Evolutionary conservation across 805 yeast genomes (phyloP).

Genomic region (Komagataella phaffii): DNA sequence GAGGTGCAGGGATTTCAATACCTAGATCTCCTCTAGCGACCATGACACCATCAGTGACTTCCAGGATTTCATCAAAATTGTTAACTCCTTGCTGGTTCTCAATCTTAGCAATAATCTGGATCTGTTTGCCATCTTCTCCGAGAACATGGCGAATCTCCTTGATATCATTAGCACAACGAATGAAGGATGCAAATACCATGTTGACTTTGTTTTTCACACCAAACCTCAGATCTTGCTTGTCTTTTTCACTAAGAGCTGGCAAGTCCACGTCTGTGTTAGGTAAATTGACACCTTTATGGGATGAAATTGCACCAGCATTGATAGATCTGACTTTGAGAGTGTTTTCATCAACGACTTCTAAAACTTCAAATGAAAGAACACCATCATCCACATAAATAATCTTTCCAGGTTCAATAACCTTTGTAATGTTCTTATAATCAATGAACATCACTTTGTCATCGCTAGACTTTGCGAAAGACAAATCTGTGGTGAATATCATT

Average conservation of each 20-base stretch:
- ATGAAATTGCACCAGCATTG: slow-evolving; percentile 90
- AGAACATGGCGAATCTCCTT: slow-evolving; percentile 81
- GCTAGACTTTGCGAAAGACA: slow-evolving; percentile 52
- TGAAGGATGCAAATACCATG: slow-evolving; percentile 97
- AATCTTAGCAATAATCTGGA: slow-evolving; percentile 94
- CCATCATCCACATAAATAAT: slow-evolving; percentile 96
- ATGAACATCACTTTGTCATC: slow-evolving; percentile 77
- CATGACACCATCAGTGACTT: slow-evolving; percentile 98
- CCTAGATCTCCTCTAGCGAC: slow-evolving; percentile 99
- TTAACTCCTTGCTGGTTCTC: slow-evolving; percentile 99
- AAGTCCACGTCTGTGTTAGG: slow-evolving; percentile 98
- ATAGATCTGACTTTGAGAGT: slow-evolving; percentile 80
- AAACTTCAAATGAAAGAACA: slow-evolving; percentile 88
- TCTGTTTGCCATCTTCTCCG: slow-evolving; percentile 93
- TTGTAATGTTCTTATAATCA: slow-evolving; percentile 94
- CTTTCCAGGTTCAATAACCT: slow-evolving; percentile 79
- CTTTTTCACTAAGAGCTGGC: slow-evolving; percentile 97
- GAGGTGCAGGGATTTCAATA: slow-evolving; percentile 98
- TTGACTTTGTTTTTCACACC: slow-evolving; percentile 97
- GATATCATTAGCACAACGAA: slow-evolving; percentile 89
- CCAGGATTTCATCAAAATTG: slow-evolving; percentile 94
- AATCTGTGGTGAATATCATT: slow-evolving; percentile 90
- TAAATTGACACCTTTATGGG: slow-evolving; percentile 98
- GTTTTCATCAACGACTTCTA: slow-evolving; percentile 65
- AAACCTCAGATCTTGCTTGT: slow-evolving; percentile 78